Evolutionary conservation across 2,329 filamentous ascomycete species (phyloP), one percentile per base, ranked within the genome.

Genomic region (Phialocephala sp.): DNA sequence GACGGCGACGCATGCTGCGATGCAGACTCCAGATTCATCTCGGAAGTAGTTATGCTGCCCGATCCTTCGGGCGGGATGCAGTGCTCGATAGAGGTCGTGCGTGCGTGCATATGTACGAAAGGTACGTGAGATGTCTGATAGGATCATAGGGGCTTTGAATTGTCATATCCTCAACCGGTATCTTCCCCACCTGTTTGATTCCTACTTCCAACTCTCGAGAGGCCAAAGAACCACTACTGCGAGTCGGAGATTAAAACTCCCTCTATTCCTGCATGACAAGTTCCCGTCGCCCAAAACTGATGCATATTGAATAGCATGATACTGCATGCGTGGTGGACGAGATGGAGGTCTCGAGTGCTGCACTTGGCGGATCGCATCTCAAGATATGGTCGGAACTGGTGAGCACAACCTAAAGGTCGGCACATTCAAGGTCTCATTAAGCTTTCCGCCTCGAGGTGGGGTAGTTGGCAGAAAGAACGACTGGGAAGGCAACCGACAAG

Each of bases 211-310:
- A 54, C 24, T 32, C 14, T 35, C 27, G 18, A 54, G 50, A 32
- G 50, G 27, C 50, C 11, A 54, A 18, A 54, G 50, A 54, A 54
- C 50, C 4, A 14, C 50, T 54, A 54, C 50, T 59, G 61, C 61
- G 37, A 45, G 39, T 52, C 61, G 61, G 61, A 63, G 61, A 63
- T 63, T 59, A 63, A 52, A 52, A 59, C 14, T 50, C 22, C 56
- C 41, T 58, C 22, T 52, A 58, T 63, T 52, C n/a, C 60, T 37
- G 52, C 39, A 57, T 15, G 22, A 27, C 36, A 32, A 37, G 39
- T 39, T 58, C 47, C 43, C 61, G 55, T 39, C 20, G 32, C 60
- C 39, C 15, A 57, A 35, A 20, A 27, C n/a, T 12, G n/a, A 41
- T 15, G 41, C 43, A 63, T 63, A 63, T 52, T 43, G 35, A 18